phyloP scores from a whole-genome alignment of 108 stramenopile species.

The Parietichytrium sp. region DNA sequence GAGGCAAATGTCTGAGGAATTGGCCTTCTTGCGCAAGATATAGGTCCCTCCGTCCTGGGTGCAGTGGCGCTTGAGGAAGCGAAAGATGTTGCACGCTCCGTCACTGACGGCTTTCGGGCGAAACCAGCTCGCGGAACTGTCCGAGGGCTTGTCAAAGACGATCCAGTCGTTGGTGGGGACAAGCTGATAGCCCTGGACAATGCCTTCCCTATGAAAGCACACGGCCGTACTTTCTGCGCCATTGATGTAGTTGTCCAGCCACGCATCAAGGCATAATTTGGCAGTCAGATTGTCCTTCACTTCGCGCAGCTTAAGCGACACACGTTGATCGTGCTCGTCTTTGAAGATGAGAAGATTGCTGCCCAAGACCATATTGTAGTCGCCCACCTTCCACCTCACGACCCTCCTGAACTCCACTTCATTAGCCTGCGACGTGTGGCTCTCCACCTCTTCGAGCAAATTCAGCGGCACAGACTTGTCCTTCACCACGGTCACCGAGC shows the following conservation, averaged over 20 bases:
- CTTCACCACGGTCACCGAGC: not conserved
- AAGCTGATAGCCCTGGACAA: not conserved
- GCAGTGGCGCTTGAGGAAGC: not conserved
- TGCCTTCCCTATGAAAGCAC: constrained; percentile 8
- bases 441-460: not conserved
- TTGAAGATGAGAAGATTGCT: not conserved
- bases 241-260: constrained; percentile 18
- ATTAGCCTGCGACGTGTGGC: not conserved
- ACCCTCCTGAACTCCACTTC: not conserved
- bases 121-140: not conserved
- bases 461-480: not conserved
- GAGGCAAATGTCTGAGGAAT: not conserved
- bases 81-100: constrained; percentile 11
- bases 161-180: not conserved
- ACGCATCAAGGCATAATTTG: not conserved
- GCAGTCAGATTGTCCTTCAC: not conserved
- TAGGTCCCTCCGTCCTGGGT: constrained; percentile 1
- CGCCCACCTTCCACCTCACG: constrained; percentile 1
- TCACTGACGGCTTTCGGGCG: not conserved
- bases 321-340: not conserved
- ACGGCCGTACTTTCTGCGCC: constrained; percentile 2
- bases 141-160: not conserved
- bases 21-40: not conserved
- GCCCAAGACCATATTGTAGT: not conserved
- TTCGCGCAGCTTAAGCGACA: not conserved